A percentile compares a stretch with the other conserved stretches of the same genome.
These are phyloP conservation scores for Candolleomyces eurysporus DNA, from an alignment of 768 basidiomycete species.

Conservation along the genomic window DNA sequence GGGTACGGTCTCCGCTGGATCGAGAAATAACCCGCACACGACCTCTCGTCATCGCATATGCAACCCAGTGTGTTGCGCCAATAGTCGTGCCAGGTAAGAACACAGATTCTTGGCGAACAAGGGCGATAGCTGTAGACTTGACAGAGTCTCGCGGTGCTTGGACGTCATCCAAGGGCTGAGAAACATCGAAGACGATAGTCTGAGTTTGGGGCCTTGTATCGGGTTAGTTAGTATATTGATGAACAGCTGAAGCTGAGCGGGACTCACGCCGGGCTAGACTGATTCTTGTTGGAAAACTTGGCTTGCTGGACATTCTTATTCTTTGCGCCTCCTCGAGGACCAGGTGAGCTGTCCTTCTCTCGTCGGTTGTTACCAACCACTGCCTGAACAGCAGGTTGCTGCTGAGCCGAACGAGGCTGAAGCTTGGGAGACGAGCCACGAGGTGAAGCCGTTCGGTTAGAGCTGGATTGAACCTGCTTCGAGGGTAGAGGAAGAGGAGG, in stretches of 20 bases:
- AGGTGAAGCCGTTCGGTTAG: conserved; percentile 51
- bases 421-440: conserved; percentile 66
- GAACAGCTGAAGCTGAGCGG: not conserved
- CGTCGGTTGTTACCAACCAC: conserved; percentile 54
- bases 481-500: conserved; percentile 65
- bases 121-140: conserved; percentile 87
- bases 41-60: conserved; percentile 88
- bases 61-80: conserved; percentile 90
- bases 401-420: conserved; percentile 45
- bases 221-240: conserved; percentile 4
- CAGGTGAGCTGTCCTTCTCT: conserved; percentile 73
- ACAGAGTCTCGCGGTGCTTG: conserved; percentile 74
- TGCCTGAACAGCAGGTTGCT: conserved; percentile 37
- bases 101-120: conserved; percentile 81
- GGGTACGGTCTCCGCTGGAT: conserved; percentile 82
- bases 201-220: conserved; percentile 56
- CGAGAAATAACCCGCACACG: conserved; percentile 88
- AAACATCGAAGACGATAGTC: conserved; percentile 72
- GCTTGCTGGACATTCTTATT: conserved; percentile 36
- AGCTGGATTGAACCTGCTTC: conserved; percentile 39
- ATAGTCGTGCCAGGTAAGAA: conserved; percentile 87
- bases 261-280: conserved; percentile 57
- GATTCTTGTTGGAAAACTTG: conserved; percentile 45
- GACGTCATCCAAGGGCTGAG: conserved; percentile 68
- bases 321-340: conserved; percentile 28